phyloP scores from a whole-genome alignment of 2,329 filamentous ascomycete genomes.

The Rutstroemia sp. region DNA sequence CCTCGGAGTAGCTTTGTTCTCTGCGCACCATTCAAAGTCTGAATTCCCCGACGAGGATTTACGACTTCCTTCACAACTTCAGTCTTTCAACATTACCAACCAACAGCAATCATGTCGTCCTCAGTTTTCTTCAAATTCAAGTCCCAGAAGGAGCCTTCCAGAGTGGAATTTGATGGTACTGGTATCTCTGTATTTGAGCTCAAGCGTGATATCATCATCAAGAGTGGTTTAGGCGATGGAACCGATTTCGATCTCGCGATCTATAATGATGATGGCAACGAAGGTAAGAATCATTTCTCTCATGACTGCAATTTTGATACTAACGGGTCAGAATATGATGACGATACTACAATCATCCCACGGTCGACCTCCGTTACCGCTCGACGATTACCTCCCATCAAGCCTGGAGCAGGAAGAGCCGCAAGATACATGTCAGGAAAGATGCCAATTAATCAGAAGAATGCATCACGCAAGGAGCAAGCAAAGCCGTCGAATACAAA shows the following conservation, averaged over 20 bases:
- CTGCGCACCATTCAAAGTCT: constrained; percentile 12
- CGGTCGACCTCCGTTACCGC: constrained; percentile 92
- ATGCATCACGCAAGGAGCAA: constrained; percentile 60
- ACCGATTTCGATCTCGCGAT: constrained; percentile 95
- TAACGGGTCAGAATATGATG: constrained; percentile 71
- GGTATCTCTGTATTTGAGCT: constrained; percentile 97
- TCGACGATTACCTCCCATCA: constrained; percentile 73
- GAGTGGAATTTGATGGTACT: constrained; percentile 94
- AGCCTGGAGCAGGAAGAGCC: constrained; percentile 81
- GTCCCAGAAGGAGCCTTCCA: constrained; percentile 89
- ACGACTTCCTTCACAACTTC: constrained; percentile 11
- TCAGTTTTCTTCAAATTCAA: constrained; percentile 99
- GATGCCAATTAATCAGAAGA: constrained; percentile 84
- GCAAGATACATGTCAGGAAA: constrained; percentile 95
- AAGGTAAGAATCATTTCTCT: constrained; percentile 57
- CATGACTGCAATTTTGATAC: constrained; percentile 20
- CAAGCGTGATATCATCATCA: constrained; percentile 96
- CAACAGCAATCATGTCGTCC: constrained; percentile 36
- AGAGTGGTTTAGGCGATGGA: constrained; percentile 88
- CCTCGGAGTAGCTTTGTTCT: constrained; percentile 18
- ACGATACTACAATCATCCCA: constrained; percentile 95
- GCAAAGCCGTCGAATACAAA: constrained; percentile 52
- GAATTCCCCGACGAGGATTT: constrained; percentile 2
- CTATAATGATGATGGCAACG: constrained; percentile 83
- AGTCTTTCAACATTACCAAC: constrained; percentile 11